A percentile compares a stretch with the other conserved stretches of the same genome.
Conservation (phyloP, 805 yeast species). For the Starmerella vitae region DNA sequence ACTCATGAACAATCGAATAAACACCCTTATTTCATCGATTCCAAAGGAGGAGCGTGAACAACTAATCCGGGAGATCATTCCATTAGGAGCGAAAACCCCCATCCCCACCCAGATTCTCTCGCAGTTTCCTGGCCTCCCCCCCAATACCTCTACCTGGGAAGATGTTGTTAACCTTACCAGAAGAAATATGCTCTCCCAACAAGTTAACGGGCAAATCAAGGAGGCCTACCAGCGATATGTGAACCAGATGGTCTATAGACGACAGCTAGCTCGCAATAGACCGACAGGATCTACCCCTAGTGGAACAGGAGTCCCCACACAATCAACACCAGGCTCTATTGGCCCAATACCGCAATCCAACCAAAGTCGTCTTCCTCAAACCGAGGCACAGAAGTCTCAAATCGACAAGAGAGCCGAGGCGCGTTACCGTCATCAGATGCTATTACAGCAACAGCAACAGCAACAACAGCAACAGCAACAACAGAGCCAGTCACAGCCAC, state of each 20-base stretch:
- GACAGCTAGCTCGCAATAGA: constrained; percentile 1
- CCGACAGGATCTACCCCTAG: constrained; percentile 4
- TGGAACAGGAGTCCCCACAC: constrained; percentile 16
- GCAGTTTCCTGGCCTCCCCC: constrained; percentile 64
- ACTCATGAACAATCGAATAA: no score
- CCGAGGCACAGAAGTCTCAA: constrained; percentile 12
- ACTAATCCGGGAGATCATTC: constrained; percentile 13
- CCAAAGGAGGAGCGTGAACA: constrained; percentile 12
- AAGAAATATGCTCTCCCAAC: constrained; percentile 18
- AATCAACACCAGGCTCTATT: constrained; percentile 18
- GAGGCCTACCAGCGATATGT: constrained; percentile 22
- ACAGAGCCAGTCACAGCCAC: constrained; percentile 10
- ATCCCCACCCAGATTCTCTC: constrained; percentile 57
- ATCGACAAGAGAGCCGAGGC: constrained; percentile 11
- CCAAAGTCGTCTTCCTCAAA: constrained; percentile 14
- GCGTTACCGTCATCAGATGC: constrained; percentile 8
- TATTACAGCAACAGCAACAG: constrained; percentile 9
- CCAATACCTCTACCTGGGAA: constrained; percentile 68
- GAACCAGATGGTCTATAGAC: constrained; percentile 26
- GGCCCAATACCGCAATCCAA: constrained; percentile 13
- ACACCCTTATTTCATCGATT: no score
- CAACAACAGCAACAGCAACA: constrained; percentile 4
- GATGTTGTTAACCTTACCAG: constrained; percentile 46
- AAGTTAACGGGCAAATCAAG: constrained; percentile 23
- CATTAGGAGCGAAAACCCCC: constrained; percentile 35